These are phyloP conservation scores for Macadamia tetraphylla DNA, from an alignment of 164 flowering plant genomes.

Conservation along the genomic window DNA sequence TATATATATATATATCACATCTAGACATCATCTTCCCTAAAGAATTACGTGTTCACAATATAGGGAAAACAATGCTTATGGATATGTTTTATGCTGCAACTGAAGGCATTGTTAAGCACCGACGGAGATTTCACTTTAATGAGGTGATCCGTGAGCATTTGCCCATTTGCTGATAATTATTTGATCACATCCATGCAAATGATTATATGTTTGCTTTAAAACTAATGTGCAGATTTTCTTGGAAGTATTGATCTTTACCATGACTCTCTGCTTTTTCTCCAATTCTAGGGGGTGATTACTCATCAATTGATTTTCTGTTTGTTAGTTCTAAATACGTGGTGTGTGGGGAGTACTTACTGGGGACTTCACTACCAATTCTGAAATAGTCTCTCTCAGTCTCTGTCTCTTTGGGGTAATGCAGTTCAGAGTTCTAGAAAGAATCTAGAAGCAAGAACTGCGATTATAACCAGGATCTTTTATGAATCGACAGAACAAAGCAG, in stretches of 20 bases:
- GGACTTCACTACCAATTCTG: too few species aligned
- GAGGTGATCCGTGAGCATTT: slow-evolving; percentile 46
- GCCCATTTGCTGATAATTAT: not conserved
- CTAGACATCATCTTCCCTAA: not conserved
- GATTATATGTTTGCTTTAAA: not conserved
- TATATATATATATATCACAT: not conserved
- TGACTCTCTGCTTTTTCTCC: not conserved
- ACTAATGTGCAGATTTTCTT: not conserved
- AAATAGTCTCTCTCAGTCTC: too few species aligned
- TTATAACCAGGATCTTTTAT: too few species aligned
- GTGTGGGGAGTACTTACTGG: too few species aligned
- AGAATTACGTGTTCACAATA: slow-evolving; percentile 9
- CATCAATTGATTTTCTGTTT: not conserved
- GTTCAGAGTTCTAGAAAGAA: too few species aligned
- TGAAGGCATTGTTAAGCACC: slow-evolving; percentile 74
- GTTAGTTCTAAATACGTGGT: not conserved
- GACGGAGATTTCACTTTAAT: slow-evolving; percentile 88
- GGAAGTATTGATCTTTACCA: not conserved
- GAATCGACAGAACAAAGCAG: too few species aligned
- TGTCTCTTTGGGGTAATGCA: too few species aligned
- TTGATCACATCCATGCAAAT: not conserved
- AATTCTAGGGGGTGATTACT: not conserved
- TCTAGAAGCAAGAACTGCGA: too few species aligned
- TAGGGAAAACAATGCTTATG: slow-evolving; percentile 98
- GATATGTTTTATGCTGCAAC: slow-evolving; percentile 92